Conservation (phyloP, 116 monocot species). For the Dioscorea cayenensis region DNA sequence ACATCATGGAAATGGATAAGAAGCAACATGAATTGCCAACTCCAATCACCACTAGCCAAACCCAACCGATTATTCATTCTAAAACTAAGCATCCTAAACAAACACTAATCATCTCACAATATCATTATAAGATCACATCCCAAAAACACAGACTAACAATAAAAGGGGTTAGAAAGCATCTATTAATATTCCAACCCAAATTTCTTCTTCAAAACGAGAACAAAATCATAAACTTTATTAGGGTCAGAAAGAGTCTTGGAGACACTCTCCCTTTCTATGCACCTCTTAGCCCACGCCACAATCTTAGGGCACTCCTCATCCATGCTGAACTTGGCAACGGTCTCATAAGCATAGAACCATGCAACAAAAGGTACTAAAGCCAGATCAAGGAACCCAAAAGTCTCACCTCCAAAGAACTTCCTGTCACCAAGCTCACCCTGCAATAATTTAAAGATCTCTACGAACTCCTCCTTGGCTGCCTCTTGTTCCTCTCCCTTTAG, state of each 20-base stretch:
- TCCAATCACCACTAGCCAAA: too few relatives aligned
- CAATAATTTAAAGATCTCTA: constrained; percentile 10
- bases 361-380: constrained; percentile 17
- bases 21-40: too few relatives aligned
- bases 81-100: too few relatives aligned
- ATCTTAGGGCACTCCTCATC: constrained; percentile 18
- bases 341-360: constrained; percentile 24
- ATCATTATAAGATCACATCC: too few relatives aligned
- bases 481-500: not conserved
- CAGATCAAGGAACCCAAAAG: constrained; percentile 25
- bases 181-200: too few relatives aligned
- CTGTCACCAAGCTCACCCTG: constrained; percentile 20
- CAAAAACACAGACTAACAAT: too few relatives aligned
- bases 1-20: too few relatives aligned
- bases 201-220: too few relatives aligned
- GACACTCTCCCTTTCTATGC: constrained; percentile 31
- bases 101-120: too few relatives aligned
- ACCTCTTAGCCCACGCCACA: constrained; percentile 26
- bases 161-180: too few relatives aligned
- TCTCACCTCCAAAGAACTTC: constrained; percentile 29
- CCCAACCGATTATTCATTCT: too few relatives aligned
- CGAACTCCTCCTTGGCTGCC: constrained; percentile 6
- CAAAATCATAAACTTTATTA: too few relatives aligned
- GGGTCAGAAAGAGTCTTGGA: constrained; percentile 17
- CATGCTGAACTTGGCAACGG: constrained; percentile 6